Evolutionary conservation across 1,284 basidiomycete genomes (phyloP), one percentile per base, ranked within the genome.

Genomic region (Microbotryum violaceum): DNA sequence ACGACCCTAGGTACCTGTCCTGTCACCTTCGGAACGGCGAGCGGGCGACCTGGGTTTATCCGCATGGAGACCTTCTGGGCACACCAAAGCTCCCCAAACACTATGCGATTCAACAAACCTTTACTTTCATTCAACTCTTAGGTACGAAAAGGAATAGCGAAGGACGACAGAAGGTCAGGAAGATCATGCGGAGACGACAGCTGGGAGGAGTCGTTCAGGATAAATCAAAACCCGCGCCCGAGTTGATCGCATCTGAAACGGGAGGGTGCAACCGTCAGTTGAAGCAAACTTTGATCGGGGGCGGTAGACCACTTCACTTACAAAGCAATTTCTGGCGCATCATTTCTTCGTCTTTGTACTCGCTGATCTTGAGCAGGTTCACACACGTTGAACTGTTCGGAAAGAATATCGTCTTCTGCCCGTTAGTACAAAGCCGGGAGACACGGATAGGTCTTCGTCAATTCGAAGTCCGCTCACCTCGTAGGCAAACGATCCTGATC

Each of bases 221-320:
- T 61, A 93, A 78, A 76, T 96, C 89, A 68, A 96, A 96, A 0
- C 91, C 91, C 7, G 89, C 89, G 37, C 85, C 85, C 0, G 88
- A 83, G 53, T 81, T 86, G 71, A 94, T 89, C 4, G 91, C 64
- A 42, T 65, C 20, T n/a, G 23, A 16, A 3, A 5, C 8, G 14
- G 14, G 18, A 27, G 8, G 4, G 27, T 20, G 8, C 16, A 44
- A 55, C 45, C 21, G 10, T 5, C 12, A 5, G 8, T 1, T 9
- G 4, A 7, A 9, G 5, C 7, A 29, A 31, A 31, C 31, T 31
- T 31, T 31, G 8, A 31, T 31, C 31, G 31, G 9, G 31, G 8
- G 31, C 4, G 31, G 20, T 37, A 14, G 37, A 18, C 10, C 9
- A 21, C n/a, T n/a, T 45, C 9, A 21, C n/a, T n/a, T 45, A 6